phyloP scores from a whole-genome alignment of 331 rosid species.

The Erythrophleum ivorense region DNA sequence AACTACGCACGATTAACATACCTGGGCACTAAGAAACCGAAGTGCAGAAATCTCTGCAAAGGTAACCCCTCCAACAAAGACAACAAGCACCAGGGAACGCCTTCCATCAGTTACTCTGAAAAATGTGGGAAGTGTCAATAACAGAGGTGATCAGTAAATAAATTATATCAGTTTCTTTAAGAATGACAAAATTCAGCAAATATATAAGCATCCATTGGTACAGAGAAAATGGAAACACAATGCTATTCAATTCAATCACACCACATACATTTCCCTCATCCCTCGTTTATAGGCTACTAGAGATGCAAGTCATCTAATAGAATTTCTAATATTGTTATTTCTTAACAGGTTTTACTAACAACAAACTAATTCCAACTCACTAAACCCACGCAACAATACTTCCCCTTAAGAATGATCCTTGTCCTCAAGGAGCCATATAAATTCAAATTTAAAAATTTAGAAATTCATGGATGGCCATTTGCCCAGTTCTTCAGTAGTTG shows the following conservation, averaged over 20 bases:
- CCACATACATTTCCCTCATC: background rate
- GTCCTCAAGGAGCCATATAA: too few species aligned
- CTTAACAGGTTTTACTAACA: background rate
- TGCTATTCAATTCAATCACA: background rate
- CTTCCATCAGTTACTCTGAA: constrained; percentile 88
- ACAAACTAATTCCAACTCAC: background rate
- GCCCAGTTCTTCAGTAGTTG: too few species aligned
- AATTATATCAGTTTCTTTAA: constrained; percentile 15
- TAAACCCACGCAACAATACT: background rate
- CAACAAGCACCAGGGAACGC: constrained; percentile 86
- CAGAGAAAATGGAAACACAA: background rate
- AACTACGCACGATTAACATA: constrained; percentile 42
- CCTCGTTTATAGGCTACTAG: background rate
- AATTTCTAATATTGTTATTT: background rate
- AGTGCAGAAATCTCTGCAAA: constrained; percentile 95
- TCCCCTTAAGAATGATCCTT: too few species aligned
- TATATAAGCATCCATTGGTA: constrained; percentile 21
- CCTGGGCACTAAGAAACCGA: constrained; percentile 92
- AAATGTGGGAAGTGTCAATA: constrained; percentile 28
- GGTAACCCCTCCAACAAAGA: constrained; percentile 91
- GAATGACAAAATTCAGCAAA: constrained; percentile 18
- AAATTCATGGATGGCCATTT: too few species aligned
- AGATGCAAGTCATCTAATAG: background rate
- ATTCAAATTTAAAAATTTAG: too few species aligned
- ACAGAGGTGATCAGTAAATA: constrained; percentile 18